Conservation (phyloP, 2,329 filamentous ascomycete species). For the Colletotrichum spaethianum region DNA sequence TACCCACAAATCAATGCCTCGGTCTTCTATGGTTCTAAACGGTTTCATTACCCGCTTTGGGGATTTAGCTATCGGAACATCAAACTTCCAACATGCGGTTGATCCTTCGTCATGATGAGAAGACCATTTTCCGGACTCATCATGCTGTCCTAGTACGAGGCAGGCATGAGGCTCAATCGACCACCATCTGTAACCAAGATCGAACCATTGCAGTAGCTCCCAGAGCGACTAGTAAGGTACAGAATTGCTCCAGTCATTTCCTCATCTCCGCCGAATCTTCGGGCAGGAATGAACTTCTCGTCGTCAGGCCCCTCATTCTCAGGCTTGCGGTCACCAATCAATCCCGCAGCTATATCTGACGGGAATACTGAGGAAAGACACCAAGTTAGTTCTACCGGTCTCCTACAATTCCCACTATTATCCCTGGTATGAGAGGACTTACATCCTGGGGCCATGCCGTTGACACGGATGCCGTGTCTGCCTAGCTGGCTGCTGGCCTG, state of each 20-base stretch:
- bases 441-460: conserved; percentile 60
- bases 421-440: conserved; percentile 46
- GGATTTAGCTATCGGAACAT: background rate
- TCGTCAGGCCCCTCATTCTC: conserved; percentile 19
- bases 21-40: too few species aligned
- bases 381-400: background rate
- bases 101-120: too few species aligned
- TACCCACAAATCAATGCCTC: too few species aligned
- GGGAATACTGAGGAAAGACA: conserved; percentile 18
- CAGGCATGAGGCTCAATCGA: conserved; percentile 68
- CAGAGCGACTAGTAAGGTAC: conserved; percentile 75
- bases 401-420: fast-evolving
- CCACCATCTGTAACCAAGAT: conserved; percentile 76
- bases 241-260: conserved; percentile 75
- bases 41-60: too few species aligned
- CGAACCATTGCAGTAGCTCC: conserved; percentile 76
- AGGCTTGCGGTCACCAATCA: conserved; percentile 28
- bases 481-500: conserved; percentile 69
- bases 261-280: conserved; percentile 68
- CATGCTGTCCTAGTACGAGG: conserved; percentile 60
- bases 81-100: too few species aligned
- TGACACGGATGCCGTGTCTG: conserved; percentile 71
- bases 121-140: too few species aligned
- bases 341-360: conserved; percentile 17
- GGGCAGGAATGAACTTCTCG: conserved; percentile 64